Conservation (phyloP, 202 grass and related monocot species). For the Saccharum hybrid region DNA sequence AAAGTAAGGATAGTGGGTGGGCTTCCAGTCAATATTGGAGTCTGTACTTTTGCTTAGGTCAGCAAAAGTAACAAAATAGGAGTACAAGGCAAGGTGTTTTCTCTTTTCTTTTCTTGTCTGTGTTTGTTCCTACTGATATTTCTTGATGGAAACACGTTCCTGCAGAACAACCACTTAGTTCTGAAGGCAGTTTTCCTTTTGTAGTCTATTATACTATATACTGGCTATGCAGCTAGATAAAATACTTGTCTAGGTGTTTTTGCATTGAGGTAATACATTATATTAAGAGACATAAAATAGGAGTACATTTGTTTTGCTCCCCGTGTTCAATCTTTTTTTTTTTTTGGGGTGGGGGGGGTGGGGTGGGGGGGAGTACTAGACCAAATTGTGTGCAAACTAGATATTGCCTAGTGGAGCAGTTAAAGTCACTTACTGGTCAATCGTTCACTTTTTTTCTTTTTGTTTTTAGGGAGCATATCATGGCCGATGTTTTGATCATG, state of each 20-base stretch:
- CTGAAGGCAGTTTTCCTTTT: slow-evolving; percentile 2
- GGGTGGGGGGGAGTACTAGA: background rate
- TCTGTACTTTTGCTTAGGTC: background rate
- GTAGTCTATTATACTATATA: background rate
- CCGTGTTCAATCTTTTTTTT: background rate
- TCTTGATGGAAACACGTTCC: too few relatives aligned
- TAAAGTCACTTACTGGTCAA: background rate
- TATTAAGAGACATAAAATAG: too few relatives aligned
- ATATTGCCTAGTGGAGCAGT: slow-evolving; percentile 3
- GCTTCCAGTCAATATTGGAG: background rate
- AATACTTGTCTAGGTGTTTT: too few relatives aligned
- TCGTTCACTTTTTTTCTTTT: background rate
- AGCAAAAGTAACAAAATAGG: background rate
- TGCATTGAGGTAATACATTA: too few relatives aligned
- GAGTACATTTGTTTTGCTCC: too few relatives aligned
- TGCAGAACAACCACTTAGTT: background rate
- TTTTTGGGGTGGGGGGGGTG: too few relatives aligned
- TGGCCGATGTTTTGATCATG: background rate
- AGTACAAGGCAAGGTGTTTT: too few relatives aligned
- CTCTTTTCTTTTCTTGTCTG: too few relatives aligned
- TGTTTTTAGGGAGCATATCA: background rate
- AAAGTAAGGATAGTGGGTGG: background rate
- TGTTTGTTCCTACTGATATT: too few relatives aligned
- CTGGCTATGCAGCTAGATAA: too few relatives aligned
- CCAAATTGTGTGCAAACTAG: background rate